phyloP scores from a whole-genome alignment of 441 rosid species.

The Theobroma grandiflorum region DNA sequence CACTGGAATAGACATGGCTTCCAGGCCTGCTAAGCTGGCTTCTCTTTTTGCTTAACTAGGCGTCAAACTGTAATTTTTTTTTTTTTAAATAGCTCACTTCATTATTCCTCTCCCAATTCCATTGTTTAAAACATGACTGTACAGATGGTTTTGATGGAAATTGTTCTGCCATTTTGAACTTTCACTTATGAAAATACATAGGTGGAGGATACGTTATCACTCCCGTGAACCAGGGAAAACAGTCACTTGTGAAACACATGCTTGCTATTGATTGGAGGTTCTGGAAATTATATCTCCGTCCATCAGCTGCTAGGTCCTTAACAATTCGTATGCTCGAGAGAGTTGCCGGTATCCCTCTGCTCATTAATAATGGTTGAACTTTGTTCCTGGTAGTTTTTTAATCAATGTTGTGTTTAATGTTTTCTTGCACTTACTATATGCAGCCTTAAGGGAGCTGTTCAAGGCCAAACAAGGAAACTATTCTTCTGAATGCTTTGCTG shows the following conservation, averaged over 20 bases:
- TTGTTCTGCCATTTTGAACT: neutral
- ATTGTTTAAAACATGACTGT: neutral
- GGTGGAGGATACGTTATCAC: slow-evolving; percentile 95
- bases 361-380: neutral
- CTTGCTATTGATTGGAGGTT: slow-evolving; percentile 90
- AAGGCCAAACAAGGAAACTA: slow-evolving; percentile 62
- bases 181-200: slow-evolving; percentile 37
- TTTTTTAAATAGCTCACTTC: neutral
- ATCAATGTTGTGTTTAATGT: neutral
- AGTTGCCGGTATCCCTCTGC: slow-evolving; percentile 61
- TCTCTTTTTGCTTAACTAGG: neutral
- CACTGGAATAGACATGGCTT: neutral
- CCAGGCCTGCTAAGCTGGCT: neutral
- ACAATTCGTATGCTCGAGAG: slow-evolving; percentile 87
- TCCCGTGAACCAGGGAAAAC: slow-evolving; percentile 73
- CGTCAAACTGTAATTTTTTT: neutral
- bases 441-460: slow-evolving; percentile 85
- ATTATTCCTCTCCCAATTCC: neutral
- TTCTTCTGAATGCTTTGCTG: slow-evolving; percentile 46
- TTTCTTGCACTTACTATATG: slow-evolving; percentile 23
- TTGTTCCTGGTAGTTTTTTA: neutral
- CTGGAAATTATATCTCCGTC: slow-evolving; percentile 73
- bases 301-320: slow-evolving; percentile 67
- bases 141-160: slow-evolving; percentile 1
- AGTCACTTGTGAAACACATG: slow-evolving; percentile 91